phyloP scores from a whole-genome alignment of 352 stramenopile species.

The Pythium angustatum region DNA sequence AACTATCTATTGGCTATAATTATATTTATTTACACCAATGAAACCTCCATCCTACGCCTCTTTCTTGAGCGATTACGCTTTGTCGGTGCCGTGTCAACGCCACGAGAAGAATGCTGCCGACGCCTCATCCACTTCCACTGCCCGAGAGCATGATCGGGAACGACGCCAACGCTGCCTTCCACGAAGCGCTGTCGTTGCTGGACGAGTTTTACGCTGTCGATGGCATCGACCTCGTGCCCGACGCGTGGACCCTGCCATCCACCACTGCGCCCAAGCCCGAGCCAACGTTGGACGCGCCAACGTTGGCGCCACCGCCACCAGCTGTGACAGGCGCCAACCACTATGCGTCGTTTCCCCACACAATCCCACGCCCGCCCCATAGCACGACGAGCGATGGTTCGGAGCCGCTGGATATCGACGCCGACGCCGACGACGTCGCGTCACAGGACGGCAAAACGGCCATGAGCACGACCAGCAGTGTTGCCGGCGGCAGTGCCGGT shows the following conservation, averaged over 20 bases:
- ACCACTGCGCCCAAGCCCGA: background rate
- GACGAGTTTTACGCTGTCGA: slow-evolving; percentile 27
- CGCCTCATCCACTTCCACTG: background rate
- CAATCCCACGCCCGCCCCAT: background rate
- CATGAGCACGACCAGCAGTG: slow-evolving; percentile 1
- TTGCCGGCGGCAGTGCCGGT: background rate
- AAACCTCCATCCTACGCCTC: background rate
- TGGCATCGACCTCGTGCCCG: slow-evolving; percentile 22
- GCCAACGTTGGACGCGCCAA: background rate
- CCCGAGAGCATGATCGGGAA: background rate
- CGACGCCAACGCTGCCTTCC: slow-evolving; percentile 25
- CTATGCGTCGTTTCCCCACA: too few relatives aligned
- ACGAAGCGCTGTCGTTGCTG: slow-evolving; percentile 26
- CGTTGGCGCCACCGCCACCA: background rate
- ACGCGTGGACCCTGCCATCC: background rate
- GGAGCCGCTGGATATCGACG: slow-evolving; percentile 2
- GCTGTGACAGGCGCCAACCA: background rate
- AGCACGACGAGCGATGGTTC: slow-evolving; percentile 3
- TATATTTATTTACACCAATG: background rate
- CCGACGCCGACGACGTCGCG: slow-evolving; percentile 8
- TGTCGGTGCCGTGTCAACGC: background rate
- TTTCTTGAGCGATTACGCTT: slow-evolving; percentile 3
- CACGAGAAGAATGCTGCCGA: slow-evolving; percentile 10
- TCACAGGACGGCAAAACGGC: slow-evolving; percentile 12
- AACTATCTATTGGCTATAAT: slow-evolving; percentile 1